Evolutionary conservation across 306 rosid genomes (phyloP).

Genomic region (Quercus agrifolia): DNA sequence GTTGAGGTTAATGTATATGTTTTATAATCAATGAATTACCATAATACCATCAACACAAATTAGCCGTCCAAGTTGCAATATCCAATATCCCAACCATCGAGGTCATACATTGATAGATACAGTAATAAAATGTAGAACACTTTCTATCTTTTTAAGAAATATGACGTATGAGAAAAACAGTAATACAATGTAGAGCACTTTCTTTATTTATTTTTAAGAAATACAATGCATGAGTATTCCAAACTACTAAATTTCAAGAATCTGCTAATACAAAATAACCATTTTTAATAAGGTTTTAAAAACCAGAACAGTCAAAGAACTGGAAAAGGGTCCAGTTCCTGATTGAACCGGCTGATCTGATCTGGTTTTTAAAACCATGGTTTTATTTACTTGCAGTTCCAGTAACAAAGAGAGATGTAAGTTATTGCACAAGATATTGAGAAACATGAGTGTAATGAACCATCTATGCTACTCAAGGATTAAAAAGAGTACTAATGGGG

Average conservation of each 20-base stretch:
- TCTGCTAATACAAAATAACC: background rate
- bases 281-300: background rate
- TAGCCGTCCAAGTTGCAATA: too few relatives aligned
- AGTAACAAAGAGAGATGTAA: background rate
- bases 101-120: too few relatives aligned
- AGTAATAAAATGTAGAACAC: too few relatives aligned
- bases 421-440: background rate
- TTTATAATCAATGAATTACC: background rate
- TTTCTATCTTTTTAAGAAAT: too few relatives aligned
- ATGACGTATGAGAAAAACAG: background rate
- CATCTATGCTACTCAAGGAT: background rate
- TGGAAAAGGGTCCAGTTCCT: too few relatives aligned
- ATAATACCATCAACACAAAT: background rate
- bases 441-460: background rate
- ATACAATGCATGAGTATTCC: background rate
- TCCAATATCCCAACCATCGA: too few relatives aligned
- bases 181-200: background rate
- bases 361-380: too few relatives aligned
- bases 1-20: background rate
- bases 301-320: too few relatives aligned
- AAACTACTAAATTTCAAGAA: background rate
- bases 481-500: background rate
- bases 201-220: too few relatives aligned
- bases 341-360: too few relatives aligned
- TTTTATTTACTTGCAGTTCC: too few relatives aligned